Conservation (phyloP, 345 rosid species). For the Cardiospermum halicacabum region DNA sequence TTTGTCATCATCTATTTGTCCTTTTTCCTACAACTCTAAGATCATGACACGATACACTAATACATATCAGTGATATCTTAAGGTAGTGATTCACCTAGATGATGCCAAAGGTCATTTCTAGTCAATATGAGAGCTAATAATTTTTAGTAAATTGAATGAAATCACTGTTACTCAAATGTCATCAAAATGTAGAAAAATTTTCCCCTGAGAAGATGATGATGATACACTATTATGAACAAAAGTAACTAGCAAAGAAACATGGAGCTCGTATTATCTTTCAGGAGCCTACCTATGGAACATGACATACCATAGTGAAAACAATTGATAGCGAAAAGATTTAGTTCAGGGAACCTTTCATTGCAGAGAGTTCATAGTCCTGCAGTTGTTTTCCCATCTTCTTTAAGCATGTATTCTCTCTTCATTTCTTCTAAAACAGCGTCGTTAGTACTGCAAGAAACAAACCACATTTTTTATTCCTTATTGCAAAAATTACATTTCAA, state of each 20-base stretch:
- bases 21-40: too few relatives aligned
- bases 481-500: too few relatives aligned
- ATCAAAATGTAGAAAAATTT: not conserved
- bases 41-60: too few relatives aligned
- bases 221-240: not conserved
- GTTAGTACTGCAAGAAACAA: conserved; percentile 60
- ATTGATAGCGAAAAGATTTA: not conserved
- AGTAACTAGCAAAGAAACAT: not conserved
- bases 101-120: too few relatives aligned
- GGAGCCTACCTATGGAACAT: not conserved
- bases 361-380: conserved; percentile 17
- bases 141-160: too few relatives aligned
- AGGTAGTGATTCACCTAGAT: too few relatives aligned
- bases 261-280: not conserved
- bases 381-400: conserved; percentile 50
- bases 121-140: too few relatives aligned
- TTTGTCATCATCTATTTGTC: too few relatives aligned
- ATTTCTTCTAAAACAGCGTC: conserved; percentile 80
- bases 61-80: too few relatives aligned
- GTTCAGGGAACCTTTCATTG: not conserved
- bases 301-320: not conserved
- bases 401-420: conserved; percentile 76
- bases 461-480: not conserved
- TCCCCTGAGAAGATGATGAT: not conserved
- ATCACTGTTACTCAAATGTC: not conserved